These are phyloP conservation scores for Clathrospora elynae DNA, from an alignment of 2,329 filamentous ascomycete genomes.

Conservation along the genomic window DNA sequence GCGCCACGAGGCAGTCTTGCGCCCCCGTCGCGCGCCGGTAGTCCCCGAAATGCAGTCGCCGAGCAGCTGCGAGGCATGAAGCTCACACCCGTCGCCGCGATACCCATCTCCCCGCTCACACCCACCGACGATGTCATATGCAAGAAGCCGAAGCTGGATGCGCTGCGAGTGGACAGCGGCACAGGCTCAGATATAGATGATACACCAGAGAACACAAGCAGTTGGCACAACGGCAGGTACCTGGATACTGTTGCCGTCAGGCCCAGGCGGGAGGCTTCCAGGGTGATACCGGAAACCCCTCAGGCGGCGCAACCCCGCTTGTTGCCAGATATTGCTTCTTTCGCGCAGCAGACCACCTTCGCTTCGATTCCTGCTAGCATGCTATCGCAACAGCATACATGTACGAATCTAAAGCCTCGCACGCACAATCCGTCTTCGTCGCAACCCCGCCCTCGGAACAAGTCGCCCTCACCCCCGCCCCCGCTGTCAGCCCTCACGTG, in stretches of 20 bases:
- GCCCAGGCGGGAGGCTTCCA: conserved; percentile 5
- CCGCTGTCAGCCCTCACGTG: conserved; percentile 53
- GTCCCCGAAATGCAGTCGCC: conserved; percentile 45
- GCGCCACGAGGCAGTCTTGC: conserved; percentile 31
- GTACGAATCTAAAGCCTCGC: conserved; percentile 7
- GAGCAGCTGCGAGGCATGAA: conserved; percentile 45
- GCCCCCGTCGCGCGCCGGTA: conserved; percentile 33
- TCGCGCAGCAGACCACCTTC: conserved; percentile 39
- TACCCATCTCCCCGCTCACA: conserved; percentile 43
- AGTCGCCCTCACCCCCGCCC: conserved; percentile 42
- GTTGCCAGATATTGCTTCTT: conserved; percentile 37
- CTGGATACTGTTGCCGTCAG: conserved; percentile 13
- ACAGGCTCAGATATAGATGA: conserved; percentile 20
- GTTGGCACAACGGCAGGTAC: conserved; percentile 2
- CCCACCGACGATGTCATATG: conserved; percentile 41
- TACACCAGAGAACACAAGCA: conserved; percentile 5
- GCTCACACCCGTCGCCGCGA: conserved; percentile 31
- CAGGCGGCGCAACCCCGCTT: conserved; percentile 42
- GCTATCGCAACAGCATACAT: conserved; percentile 8
- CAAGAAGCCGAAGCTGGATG: conserved; percentile 47
- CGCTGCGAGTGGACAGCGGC: conserved; percentile 26
- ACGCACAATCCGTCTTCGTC: conserved; percentile 17
- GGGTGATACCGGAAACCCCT: conserved; percentile 41
- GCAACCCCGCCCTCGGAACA: conserved; percentile 27
- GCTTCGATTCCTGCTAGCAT: conserved; percentile 21